These are phyloP conservation scores for Spathaspora hagerdaliae DNA, from an alignment of 805 yeast species.

Conservation along the genomic window DNA sequence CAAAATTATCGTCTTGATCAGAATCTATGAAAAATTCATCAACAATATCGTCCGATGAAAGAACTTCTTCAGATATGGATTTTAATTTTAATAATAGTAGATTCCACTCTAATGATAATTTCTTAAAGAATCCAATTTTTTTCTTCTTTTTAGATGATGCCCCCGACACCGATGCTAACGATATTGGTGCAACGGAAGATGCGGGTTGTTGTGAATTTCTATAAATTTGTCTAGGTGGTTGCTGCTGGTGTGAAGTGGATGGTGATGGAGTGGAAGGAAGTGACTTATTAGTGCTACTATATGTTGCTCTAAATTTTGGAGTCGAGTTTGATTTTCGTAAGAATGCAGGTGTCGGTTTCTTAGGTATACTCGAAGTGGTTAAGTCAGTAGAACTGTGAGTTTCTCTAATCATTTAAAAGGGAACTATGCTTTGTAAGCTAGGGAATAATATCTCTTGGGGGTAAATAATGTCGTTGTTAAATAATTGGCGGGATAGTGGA, in stretches of 20 bases:
- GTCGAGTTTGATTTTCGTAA: constrained; percentile 1
- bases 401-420: too few relatives aligned
- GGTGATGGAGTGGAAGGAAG: not conserved
- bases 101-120: constrained; percentile 37
- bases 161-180: too few relatives aligned
- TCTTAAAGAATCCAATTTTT: constrained; percentile 26
- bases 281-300: not conserved
- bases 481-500: too few relatives aligned
- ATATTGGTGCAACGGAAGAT: too few relatives aligned
- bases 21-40: constrained; percentile 43
- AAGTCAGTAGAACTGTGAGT: not conserved
- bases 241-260: too few relatives aligned
- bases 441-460: too few relatives aligned
- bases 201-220: too few relatives aligned
- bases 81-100: constrained; percentile 30
- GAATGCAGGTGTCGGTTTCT: not conserved
- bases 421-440: too few relatives aligned
- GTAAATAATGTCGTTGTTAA: too few relatives aligned
- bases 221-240: too few relatives aligned
- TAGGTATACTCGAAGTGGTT: not conserved
- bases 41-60: constrained; percentile 46
- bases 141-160: constrained; percentile 2
- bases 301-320: not conserved
- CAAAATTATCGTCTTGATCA: constrained; percentile 22
- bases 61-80: constrained; percentile 45